Base-by-base conservation (phyloP, 768 basidiomycete genomes). In the Trametes punicea region DNA sequence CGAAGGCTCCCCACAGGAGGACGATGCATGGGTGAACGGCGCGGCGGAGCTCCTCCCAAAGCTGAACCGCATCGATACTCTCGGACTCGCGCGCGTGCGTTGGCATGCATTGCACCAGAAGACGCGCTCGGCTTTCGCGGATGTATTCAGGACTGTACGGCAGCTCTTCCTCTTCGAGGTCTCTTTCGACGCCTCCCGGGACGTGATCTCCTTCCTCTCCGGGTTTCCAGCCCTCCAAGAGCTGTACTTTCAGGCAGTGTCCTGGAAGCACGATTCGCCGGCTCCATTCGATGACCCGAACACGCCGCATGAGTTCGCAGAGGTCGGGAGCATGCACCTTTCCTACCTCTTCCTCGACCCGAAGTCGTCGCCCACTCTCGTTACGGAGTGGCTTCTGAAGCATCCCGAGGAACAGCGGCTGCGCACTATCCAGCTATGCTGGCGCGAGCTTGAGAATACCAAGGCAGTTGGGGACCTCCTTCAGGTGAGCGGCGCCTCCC, bases 161-260 rank as follows among this genome's bases (percentile, higher is more conserved):
- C 62, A 62, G 44, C 62, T 67, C 11, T 59, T 67, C 54, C 63
- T 67, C 45, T 67, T 67, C 52, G 66, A 67, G 48, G 64, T 67
- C 27, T 62, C 63, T 29, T 67, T 65, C 54, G 51, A 58, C 21
- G 59, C 64, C 6, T 63, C 66, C 20, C 57, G 58, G 26, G 66
- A 67, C 57, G 66, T 67, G 26, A 48, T 67, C 27, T 52, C 53
- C 25, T 65, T 67, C 60, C 60, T 67, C 25, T 55, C 59, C 25
- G 63, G 60, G n/a, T 65, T 67, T 63, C 66, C 66, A 13, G 51
- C 55, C 40, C 61, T 67, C 36, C 46, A 53, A 20, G 64, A 65
- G 58, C 63, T 67, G 36, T 67, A 65, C 56, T 67, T 67, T 62
- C 64, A 67, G 53, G 64, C 61, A 16, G 66, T 67, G 7, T 65